phyloP scores from a whole-genome alignment of 805 yeast genomes.

The Starmerella potacharoeniae region DNA sequence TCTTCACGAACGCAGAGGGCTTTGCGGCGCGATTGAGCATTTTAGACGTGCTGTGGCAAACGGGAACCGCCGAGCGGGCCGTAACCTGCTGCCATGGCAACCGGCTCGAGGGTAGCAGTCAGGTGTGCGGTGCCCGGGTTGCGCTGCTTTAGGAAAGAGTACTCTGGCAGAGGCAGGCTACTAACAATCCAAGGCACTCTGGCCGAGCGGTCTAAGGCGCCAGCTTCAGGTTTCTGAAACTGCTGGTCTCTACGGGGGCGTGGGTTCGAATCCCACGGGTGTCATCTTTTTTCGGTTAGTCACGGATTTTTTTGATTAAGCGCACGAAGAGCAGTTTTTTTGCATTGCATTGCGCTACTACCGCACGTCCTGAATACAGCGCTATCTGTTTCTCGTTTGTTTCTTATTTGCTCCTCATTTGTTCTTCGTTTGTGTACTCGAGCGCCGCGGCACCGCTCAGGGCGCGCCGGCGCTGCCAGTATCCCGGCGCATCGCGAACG shows the following conservation, averaged over 20 bases:
- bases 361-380: no score
- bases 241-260: constrained; percentile 19
- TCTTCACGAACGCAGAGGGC: constrained; percentile 27
- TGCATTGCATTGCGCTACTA: background rate
- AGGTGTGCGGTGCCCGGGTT: background rate
- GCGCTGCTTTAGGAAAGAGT: background rate
- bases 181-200: constrained; percentile 1
- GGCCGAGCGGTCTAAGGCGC: constrained; percentile 20
- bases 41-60: background rate
- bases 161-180: background rate
- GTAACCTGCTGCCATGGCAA: no score
- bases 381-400: no score
- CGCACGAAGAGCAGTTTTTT: background rate
- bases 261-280: constrained; percentile 19
- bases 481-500: background rate
- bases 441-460: background rate
- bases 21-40: constrained; percentile 17
- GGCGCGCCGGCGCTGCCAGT: background rate
- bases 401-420: no score
- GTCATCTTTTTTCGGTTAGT: constrained; percentile 10
- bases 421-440: no score
- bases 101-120: background rate
- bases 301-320: no score
- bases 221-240: constrained; percentile 16
- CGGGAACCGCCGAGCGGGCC: background rate